These are phyloP conservation scores for Pythium rhizo-oryzae DNA, from an alignment of 352 stramenopile genomes.

Conservation along the genomic window DNA sequence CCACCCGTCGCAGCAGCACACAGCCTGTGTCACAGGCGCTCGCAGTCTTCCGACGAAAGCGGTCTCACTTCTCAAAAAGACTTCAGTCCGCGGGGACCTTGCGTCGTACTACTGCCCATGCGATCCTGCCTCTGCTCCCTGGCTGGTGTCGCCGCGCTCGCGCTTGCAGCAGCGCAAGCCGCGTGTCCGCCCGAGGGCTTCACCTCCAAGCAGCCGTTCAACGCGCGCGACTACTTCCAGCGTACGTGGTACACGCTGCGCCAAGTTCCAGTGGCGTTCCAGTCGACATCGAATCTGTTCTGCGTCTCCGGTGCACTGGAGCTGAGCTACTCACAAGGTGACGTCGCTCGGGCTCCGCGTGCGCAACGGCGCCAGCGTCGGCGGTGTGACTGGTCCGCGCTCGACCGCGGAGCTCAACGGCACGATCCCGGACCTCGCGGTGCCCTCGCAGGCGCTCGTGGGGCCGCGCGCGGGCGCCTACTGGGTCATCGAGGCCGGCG, in stretches of 20 bases:
- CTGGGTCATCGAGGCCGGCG: conserved; percentile 30
- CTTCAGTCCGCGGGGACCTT: background rate
- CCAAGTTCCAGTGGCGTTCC: conserved; percentile 24
- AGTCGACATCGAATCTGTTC: conserved; percentile 21
- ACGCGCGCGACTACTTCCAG: conserved; percentile 22
- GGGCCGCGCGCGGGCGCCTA: conserved; percentile 19
- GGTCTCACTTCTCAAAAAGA: no score
- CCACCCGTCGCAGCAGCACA: no score
- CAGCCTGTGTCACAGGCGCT: no score
- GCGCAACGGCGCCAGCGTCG: conserved; percentile 20
- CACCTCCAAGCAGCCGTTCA: conserved; percentile 20
- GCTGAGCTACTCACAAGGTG: background rate
- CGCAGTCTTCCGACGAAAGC: no score
- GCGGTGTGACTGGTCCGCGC: conserved; percentile 19
- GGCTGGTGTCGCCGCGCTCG: conserved; percentile 1
- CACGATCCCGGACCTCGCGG: conserved; percentile 18
- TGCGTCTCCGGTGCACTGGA: conserved; percentile 20
- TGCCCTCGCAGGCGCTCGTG: conserved; percentile 16
- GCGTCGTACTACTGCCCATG: background rate
- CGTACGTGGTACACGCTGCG: conserved; percentile 27
- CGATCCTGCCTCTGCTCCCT: conserved; percentile 3
- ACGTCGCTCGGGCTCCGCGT: conserved; percentile 5
- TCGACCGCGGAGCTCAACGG: conserved; percentile 20
- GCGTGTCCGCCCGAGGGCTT: conserved; percentile 21
- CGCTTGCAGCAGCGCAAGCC: background rate